Base-by-base conservation (phyloP, 2,329 filamentous ascomycete genomes). In the Ophiostoma sp. region DNA sequence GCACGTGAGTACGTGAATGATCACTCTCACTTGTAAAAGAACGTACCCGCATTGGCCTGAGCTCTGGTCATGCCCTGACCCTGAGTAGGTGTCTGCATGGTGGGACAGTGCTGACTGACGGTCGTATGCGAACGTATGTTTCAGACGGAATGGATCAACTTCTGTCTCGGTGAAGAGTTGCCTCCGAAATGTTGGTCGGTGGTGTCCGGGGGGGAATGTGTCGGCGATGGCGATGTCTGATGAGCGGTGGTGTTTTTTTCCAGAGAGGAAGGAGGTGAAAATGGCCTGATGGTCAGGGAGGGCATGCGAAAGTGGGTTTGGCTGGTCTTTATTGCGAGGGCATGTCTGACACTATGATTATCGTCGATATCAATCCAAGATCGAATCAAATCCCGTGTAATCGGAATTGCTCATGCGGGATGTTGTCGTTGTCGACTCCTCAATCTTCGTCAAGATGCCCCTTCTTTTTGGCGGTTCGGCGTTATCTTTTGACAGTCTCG, bases 401-500 rank as follows among this genome's bases (percentile, higher is more conserved):
- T 66, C 63, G 63, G 63, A 28, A 48, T 68, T 48, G 33, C 9
- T 17, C 59, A 42, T 68, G 22, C 22, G 22, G 15, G 6, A 31
- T 48, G 15, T 19, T 17, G 22, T 19, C 22, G 15, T 48, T 17
- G 31, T 59, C 55, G 25, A 15, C 11, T 61, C 57, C 57, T 61
- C 28, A 7, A 1, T 36, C 57, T 36, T 61, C 50, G 6, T 25
- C n/a, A 12, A 55, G 22, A 48, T 11, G 39, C 61, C 19, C 17
- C 63, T 48, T 33, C 6, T n/a, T 42, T 42, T 48, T 19, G 61
- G 31, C 1, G 19, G 50, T 55, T 55, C 63, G 39, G 63, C 36
- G 63, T 68, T 68, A 48, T 68, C 63, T 68, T 19, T 68, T n/a
- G n/a, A n/a, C n/a, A n/a, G n/a, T n/a, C n/a, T n/a, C n/a, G 42